Conservation (phyloP, 2,329 filamentous ascomycete species). For the Calonectria montana region DNA sequence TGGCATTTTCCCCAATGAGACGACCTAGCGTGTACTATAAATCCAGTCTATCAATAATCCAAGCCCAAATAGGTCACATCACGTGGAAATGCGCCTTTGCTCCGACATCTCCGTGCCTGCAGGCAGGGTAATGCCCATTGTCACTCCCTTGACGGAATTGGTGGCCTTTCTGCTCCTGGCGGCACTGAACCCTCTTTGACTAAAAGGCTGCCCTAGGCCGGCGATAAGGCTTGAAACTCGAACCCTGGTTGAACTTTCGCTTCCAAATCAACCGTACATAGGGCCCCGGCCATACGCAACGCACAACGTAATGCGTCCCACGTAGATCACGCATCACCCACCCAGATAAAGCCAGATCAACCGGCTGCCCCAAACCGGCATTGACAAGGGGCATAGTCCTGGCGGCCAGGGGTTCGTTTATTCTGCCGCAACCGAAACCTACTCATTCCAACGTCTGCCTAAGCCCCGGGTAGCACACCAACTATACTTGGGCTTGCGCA, state of each 20-base stretch:
- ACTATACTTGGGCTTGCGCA: neutral
- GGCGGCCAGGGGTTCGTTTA: neutral
- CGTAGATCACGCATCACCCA: conserved; percentile 15
- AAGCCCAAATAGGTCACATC: conserved; percentile 5
- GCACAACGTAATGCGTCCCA: conserved; percentile 8
- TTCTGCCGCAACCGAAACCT: conserved; percentile 5
- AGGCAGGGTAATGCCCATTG: neutral
- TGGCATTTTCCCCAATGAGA: conserved; percentile 18
- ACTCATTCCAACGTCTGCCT: neutral
- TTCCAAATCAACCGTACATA: conserved; percentile 6
- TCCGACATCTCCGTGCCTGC: neutral
- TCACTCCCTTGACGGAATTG: neutral
- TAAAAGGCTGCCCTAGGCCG: neutral
- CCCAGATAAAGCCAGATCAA: conserved; percentile 11
- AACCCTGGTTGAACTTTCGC: neutral
- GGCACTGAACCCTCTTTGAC: neutral
- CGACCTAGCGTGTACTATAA: conserved; percentile 16
- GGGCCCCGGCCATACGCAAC: conserved; percentile 10
- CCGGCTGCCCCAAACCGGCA: neutral
- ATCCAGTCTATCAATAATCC: conserved; percentile 14
- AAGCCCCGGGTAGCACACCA: neutral
- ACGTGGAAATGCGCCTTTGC: conserved; percentile 3
- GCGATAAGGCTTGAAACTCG: conserved; percentile 9
- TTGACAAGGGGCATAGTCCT: neutral
- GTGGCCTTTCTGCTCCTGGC: neutral